A percentile compares a stretch with the other conserved stretches of the same genome.
phyloP scores from a whole-genome alignment of 768 basidiomycete genomes.

The Phylloporus scabripes region DNA sequence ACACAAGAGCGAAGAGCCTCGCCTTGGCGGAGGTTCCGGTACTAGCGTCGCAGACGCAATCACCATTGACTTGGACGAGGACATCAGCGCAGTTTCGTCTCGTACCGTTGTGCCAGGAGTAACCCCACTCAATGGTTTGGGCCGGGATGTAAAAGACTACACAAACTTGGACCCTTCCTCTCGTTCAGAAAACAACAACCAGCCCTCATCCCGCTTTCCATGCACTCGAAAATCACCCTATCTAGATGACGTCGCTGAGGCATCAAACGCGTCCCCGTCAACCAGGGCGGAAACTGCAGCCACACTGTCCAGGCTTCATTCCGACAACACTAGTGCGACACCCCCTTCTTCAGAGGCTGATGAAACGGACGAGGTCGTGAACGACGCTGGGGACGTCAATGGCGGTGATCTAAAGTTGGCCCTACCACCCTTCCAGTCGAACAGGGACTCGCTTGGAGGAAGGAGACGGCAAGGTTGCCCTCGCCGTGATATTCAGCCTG shows the following conservation, averaged over 20 bases:
- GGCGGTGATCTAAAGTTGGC: not conserved
- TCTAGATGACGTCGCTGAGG: not conserved
- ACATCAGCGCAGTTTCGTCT: not conserved
- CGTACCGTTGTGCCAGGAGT: not conserved
- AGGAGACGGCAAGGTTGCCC: constrained; percentile 6
- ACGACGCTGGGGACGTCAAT: not conserved
- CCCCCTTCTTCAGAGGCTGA: constrained; percentile 9
- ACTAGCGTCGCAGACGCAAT: constrained; percentile 17
- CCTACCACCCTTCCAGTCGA: constrained; percentile 9
- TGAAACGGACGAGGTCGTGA: not conserved
- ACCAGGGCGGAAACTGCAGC: not conserved
- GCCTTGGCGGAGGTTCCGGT: constrained; percentile 4
- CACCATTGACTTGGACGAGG: constrained; percentile 19
- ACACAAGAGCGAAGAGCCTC: not conserved
- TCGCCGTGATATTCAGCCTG: not conserved
- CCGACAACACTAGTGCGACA: not conserved
- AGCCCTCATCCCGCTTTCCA: not conserved
- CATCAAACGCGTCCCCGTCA: not conserved
- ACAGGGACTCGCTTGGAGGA: constrained; percentile 10
- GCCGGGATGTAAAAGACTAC: constrained; percentile 1
- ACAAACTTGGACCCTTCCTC: constrained; percentile 10
- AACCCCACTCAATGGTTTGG: not conserved
- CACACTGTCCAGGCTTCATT: not conserved
- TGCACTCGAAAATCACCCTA: not conserved
- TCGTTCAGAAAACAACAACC: constrained; percentile 1